A percentile compares a stretch with the other conserved stretches of the same genome.
Conservation (phyloP, 176 grass and related monocot genomes). For the Rhynchospora tenuis region DNA sequence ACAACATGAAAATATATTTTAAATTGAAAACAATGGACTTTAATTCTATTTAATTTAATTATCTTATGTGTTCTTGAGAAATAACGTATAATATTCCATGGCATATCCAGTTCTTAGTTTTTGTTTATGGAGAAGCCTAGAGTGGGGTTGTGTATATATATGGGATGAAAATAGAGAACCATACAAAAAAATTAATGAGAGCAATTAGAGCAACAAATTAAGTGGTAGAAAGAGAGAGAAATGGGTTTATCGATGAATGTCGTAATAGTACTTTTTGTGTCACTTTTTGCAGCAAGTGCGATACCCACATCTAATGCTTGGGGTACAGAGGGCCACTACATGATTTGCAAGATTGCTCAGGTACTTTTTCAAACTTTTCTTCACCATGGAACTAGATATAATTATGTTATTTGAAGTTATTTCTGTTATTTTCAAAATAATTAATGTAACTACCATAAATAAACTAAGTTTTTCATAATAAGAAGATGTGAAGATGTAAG, state of each 20-base stretch:
- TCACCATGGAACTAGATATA: too few species aligned
- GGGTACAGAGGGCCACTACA: background rate
- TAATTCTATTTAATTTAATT: background rate
- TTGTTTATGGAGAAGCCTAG: background rate
- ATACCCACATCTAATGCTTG: background rate
- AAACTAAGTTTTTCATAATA: too few species aligned
- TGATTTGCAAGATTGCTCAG: background rate
- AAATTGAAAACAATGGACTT: background rate
- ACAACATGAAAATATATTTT: background rate
- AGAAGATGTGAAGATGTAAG: too few species aligned
- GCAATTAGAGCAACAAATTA: background rate
- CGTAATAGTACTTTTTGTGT: background rate
- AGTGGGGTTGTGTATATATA: background rate
- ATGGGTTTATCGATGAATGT: background rate
- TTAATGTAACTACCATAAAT: too few species aligned
- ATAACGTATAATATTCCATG: background rate
- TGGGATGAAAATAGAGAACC: background rate
- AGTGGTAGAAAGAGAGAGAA: background rate
- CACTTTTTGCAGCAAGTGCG: background rate
- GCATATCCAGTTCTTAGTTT: background rate
- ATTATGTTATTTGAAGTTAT: too few species aligned
- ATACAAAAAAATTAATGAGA: background rate
- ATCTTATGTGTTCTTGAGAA: background rate
- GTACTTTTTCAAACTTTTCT: background rate
- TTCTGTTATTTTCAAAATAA: too few species aligned